phyloP scores from a whole-genome alignment of 805 yeast species.

The Starmera pachycereana region DNA sequence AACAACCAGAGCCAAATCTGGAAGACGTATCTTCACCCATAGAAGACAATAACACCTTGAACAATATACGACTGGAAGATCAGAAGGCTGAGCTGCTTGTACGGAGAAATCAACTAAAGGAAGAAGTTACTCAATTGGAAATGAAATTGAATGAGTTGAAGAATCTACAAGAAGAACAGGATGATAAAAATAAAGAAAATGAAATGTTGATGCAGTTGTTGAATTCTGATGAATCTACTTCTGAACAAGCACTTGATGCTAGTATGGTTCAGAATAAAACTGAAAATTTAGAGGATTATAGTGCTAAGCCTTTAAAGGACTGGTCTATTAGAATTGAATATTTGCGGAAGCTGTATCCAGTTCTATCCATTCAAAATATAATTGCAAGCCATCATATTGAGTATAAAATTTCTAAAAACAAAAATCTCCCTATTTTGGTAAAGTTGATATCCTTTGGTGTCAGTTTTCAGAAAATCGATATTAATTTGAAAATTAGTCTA shows the following conservation, averaged over 20 bases:
- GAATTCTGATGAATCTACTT: background rate
- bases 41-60: conserved; percentile 4
- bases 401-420: conserved; percentile 1
- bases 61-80: conserved; percentile 5
- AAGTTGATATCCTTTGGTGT: conserved; percentile 13
- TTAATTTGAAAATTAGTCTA: conserved; percentile 9
- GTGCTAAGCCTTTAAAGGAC: conserved; percentile 11
- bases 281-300: conserved; percentile 2
- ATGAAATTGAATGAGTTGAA: conserved; percentile 12
- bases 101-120: conserved; percentile 4
- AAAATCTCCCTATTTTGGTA: conserved; percentile 2
- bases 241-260: conserved; percentile 2
- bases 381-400: conserved; percentile 10
- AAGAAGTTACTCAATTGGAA: conserved; percentile 12
- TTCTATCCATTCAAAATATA: conserved; percentile 6
- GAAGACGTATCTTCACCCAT: conserved; percentile 10
- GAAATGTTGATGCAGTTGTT: conserved; percentile 4
- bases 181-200: conserved; percentile 6
- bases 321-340: conserved; percentile 15
- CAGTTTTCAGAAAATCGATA: conserved; percentile 2
- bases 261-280: conserved; percentile 5
- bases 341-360: conserved; percentile 15
- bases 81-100: conserved; percentile 5
- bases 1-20: background rate
- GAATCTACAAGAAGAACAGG: conserved; percentile 4